These are phyloP conservation scores for Camellia granthamiana DNA, from an alignment of 148 eudicot species.

Conservation along the genomic window DNA sequence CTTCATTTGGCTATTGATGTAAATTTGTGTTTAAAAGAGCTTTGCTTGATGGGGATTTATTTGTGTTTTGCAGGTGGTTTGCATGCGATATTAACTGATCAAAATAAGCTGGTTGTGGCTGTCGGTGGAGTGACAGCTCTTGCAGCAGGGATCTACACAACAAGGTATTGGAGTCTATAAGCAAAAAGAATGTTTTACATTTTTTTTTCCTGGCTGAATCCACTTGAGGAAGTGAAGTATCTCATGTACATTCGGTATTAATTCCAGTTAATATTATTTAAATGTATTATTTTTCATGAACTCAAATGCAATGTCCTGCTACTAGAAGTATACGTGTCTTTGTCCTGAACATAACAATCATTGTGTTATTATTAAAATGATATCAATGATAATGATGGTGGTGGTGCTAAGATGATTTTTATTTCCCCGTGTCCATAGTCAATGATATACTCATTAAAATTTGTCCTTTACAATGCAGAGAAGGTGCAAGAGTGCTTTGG, in stretches of 20 bases:
- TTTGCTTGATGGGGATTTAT: background rate
- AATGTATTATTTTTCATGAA: too few relatives aligned
- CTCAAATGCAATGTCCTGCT: background rate
- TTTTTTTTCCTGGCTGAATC: too few relatives aligned
- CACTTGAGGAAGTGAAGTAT: too few relatives aligned
- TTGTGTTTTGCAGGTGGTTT: constrained; percentile 63
- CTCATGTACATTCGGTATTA: too few relatives aligned
- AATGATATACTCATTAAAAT: background rate
- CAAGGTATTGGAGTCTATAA: too few relatives aligned
- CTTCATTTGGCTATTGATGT: background rate
- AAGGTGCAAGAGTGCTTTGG: constrained; percentile 95
- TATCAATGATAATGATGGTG: background rate
- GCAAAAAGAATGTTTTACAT: too few relatives aligned
- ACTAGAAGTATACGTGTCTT: background rate
- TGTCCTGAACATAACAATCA: background rate
- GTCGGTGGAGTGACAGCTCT: too few relatives aligned
- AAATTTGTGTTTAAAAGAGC: background rate
- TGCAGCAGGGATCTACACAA: too few relatives aligned
- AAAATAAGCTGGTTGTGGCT: too few relatives aligned
- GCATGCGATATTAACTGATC: constrained; percentile 36
- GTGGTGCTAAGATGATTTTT: background rate
- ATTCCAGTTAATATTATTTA: too few relatives aligned
- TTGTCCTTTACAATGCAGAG: constrained; percentile 48
- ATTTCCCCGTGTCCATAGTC: background rate
- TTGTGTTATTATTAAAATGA: background rate